Evolutionary conservation across 2,329 filamentous ascomycete species (phyloP).

Genomic region (Sordariomycetes sp.): DNA sequence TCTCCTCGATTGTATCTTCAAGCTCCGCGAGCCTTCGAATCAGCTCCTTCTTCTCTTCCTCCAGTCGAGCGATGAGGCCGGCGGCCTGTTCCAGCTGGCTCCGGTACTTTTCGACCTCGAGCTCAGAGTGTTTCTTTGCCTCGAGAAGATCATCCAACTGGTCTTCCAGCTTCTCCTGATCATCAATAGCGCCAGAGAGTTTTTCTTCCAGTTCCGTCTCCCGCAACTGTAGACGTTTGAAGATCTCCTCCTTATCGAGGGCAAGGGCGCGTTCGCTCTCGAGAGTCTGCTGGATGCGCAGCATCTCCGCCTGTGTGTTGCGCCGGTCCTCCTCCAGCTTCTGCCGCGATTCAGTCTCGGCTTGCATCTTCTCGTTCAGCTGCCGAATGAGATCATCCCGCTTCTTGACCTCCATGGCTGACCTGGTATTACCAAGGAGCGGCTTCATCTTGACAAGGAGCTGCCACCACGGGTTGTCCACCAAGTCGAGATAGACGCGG

Average conservation of each 20-base stretch:
- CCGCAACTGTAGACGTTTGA: conserved; percentile 86
- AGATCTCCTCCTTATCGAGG: conserved; percentile 97
- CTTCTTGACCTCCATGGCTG: conserved; percentile 86
- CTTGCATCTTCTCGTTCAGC: conserved; percentile 70
- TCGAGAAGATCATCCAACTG: conserved; percentile 81
- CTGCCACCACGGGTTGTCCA: conserved; percentile 94
- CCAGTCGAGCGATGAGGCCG: conserved; percentile 70
- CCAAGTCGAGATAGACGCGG: conserved; percentile 78
- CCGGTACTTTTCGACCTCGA: conserved; percentile 67
- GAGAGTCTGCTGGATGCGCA: conserved; percentile 81
- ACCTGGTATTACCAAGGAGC: conserved; percentile 79
- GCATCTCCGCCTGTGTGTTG: conserved; percentile 74
- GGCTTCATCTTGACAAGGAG: conserved; percentile 92
- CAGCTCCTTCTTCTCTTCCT: conserved; percentile 72
- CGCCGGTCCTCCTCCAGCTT: conserved; percentile 84
- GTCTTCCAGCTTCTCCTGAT: conserved; percentile 88
- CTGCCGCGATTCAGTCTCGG: conserved; percentile 61
- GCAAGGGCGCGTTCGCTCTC: conserved; percentile 94
- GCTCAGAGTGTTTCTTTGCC: conserved; percentile 79
- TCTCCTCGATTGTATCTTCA: conserved; percentile 56
- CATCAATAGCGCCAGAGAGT: conserved; percentile 78
- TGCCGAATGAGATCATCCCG: conserved; percentile 86
- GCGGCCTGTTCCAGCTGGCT: conserved; percentile 85
- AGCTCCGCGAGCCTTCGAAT: conserved; percentile 54
- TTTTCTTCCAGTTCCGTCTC: conserved; percentile 90